Evolutionary conservation across 768 basidiomycete genomes (phyloP).

Genomic region (Clitopilus passeckerianus): DNA sequence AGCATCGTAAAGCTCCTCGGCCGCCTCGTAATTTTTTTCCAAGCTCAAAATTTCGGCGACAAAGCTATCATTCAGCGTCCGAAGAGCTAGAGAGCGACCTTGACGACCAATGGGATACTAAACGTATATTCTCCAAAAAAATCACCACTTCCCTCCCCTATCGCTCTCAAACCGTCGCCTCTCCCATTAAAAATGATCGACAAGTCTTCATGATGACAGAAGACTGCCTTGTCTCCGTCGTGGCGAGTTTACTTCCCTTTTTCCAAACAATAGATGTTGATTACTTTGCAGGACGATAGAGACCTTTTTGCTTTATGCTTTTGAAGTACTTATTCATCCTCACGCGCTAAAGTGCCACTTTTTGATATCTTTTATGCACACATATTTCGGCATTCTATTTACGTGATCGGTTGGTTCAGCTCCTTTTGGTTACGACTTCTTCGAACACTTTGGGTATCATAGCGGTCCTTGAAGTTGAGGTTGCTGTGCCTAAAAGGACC

Average conservation of each 20-base stretch:
- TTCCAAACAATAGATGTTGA: neutral
- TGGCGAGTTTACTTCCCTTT: neutral
- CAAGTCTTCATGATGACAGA: constrained; percentile 6
- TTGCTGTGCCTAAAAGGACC: too few species aligned
- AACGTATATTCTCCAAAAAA: neutral
- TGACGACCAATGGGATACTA: neutral
- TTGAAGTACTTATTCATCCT: neutral
- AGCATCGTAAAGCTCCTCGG: neutral
- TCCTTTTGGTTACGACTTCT: too few species aligned
- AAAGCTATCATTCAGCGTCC: neutral
- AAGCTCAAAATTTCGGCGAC: neutral
- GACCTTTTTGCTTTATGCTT: neutral
- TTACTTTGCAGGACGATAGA: neutral
- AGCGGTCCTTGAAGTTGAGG: too few species aligned
- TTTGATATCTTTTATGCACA: too few species aligned
- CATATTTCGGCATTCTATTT: too few species aligned
- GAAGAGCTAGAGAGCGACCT: neutral
- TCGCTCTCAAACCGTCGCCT: neutral
- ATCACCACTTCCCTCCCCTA: constrained; percentile 3
- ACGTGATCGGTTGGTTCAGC: too few species aligned
- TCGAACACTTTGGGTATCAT: too few species aligned
- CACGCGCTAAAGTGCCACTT: too few species aligned
- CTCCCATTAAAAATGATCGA: neutral
- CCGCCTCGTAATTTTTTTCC: neutral
- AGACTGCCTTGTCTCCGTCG: constrained; percentile 4